Conservation (phyloP, 2,329 filamentous ascomycete species). For the Fonsecaea nubica region DNA sequence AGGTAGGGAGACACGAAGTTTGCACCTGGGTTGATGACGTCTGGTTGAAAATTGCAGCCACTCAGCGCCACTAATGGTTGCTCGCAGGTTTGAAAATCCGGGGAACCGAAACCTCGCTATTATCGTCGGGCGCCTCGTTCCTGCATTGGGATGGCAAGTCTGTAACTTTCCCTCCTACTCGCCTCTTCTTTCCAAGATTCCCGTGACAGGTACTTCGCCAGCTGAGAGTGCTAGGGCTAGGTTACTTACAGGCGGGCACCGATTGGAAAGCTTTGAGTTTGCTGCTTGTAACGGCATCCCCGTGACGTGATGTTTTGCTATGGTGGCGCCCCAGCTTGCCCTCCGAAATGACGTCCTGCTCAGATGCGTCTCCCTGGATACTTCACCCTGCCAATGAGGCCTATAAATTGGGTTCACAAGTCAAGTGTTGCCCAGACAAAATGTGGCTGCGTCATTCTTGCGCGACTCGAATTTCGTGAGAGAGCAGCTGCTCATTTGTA, state of each 20-base stretch:
- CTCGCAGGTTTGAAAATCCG: background rate
- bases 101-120: background rate
- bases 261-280: background rate
- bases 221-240: background rate
- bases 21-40: background rate
- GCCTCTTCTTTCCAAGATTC: background rate
- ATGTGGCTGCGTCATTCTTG: background rate
- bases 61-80: background rate
- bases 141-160: constrained; percentile 1
- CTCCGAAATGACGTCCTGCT: constrained; percentile 9
- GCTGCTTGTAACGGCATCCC: background rate
- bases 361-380: background rate
- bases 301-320: background rate
- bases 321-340: background rate
- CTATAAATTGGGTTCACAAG: background rate
- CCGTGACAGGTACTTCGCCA: background rate
- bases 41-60: background rate
- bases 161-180: background rate
- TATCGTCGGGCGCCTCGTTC: background rate
- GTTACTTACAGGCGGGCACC: background rate
- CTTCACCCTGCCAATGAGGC: background rate
- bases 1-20: too few relatives aligned
- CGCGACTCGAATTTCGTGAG: background rate
- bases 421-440: background rate
- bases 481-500: background rate